Evolutionary conservation across 768 basidiomycete species (phyloP).

Genomic region (Wakefieldia striispora): DNA sequence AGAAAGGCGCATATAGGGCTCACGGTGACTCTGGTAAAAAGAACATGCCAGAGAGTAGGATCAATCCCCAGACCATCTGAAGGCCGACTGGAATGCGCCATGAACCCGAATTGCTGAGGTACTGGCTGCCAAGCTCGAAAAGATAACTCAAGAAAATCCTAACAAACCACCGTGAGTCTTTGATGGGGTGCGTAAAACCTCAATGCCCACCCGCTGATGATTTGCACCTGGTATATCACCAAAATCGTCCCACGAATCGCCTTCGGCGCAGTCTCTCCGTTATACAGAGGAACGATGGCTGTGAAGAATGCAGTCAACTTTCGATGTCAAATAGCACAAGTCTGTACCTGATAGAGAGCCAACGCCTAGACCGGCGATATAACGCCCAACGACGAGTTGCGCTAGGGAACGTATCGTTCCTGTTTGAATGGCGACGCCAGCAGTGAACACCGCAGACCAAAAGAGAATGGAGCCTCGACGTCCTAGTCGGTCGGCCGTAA

Average conservation of each 20-base stretch:
- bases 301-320: background rate
- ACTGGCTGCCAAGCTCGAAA: slow-evolving; percentile 65
- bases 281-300: slow-evolving; percentile 68
- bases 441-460: slow-evolving; percentile 72
- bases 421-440: slow-evolving; percentile 69
- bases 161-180: background rate
- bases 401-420: slow-evolving; percentile 55
- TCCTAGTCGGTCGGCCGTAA: slow-evolving; percentile 72
- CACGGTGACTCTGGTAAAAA: slow-evolving; percentile 80
- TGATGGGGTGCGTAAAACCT: background rate
- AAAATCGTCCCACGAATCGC: slow-evolving; percentile 68
- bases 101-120: slow-evolving; percentile 53
- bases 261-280: slow-evolving; percentile 77
- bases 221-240: slow-evolving; percentile 76
- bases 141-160: slow-evolving; percentile 76
- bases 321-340: background rate
- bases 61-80: slow-evolving; percentile 67
- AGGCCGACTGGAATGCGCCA: slow-evolving; percentile 78
- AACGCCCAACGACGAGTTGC: slow-evolving; percentile 73
- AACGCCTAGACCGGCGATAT: slow-evolving; percentile 74
- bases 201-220: slow-evolving; percentile 60
- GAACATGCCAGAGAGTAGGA: slow-evolving; percentile 66
- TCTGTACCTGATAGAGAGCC: slow-evolving; percentile 66
- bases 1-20: slow-evolving; percentile 21
- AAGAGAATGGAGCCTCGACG: slow-evolving; percentile 72